These are phyloP conservation scores for Allomyces macrogynus DNA, from an alignment of 192 early-diverging fungal species.

Conservation along the genomic window DNA sequence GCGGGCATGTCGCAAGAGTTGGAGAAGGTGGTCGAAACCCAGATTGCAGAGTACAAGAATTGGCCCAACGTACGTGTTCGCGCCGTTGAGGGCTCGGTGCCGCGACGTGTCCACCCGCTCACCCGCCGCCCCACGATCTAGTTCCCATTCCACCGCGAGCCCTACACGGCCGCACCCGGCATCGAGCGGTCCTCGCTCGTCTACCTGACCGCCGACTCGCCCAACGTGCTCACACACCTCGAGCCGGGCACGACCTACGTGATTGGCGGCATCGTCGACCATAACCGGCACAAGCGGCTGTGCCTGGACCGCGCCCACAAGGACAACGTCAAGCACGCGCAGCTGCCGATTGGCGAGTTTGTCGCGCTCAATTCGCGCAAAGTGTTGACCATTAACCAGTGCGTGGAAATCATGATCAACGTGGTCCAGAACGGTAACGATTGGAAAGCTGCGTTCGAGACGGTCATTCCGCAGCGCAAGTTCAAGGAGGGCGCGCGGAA, in stretches of 20 bases:
- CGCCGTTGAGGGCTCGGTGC: conserved; percentile 9
- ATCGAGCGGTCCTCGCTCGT: conserved; percentile 33
- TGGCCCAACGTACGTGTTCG: conserved; percentile 29
- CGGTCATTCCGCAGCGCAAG: conserved; percentile 85
- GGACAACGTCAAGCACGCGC: conserved; percentile 49
- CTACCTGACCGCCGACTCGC: conserved; percentile 79
- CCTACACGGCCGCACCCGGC: neutral
- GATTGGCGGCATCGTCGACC: conserved; percentile 89
- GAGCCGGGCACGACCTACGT: conserved; percentile 64
- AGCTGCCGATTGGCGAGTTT: conserved; percentile 71
- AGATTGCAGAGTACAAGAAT: conserved; percentile 16
- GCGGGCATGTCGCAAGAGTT: conserved; percentile 36
- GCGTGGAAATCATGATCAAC: conserved; percentile 55
- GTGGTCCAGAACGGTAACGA: conserved; percentile 49
- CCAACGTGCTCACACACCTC: conserved; percentile 39
- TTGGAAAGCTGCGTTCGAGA: conserved; percentile 72
- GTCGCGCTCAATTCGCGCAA: conserved; percentile 58
- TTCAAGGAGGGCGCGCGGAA: conserved; percentile 21
- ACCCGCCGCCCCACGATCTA: neutral
- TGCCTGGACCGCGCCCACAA: conserved; percentile 60
- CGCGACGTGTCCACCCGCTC: conserved; percentile 11
- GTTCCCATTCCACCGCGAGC: neutral
- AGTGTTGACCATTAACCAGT: conserved; percentile 83
- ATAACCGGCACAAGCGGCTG: conserved; percentile 63
- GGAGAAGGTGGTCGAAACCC: conserved; percentile 20